Evolutionary conservation across 1,139 yeast genomes (phyloP).

Genomic region (Pichia cactophila): DNA sequence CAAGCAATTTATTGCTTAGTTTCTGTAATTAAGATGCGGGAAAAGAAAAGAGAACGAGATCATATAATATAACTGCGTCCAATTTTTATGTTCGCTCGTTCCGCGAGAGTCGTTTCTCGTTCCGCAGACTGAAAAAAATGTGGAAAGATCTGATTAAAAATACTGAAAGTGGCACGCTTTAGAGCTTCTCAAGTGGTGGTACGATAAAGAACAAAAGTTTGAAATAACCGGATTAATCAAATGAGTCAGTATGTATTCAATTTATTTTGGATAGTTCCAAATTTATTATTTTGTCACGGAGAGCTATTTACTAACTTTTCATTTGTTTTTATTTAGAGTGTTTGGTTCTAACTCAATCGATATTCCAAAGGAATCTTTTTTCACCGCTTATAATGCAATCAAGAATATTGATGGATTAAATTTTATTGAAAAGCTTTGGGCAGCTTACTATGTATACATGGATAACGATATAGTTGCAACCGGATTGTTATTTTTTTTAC

Average conservation of each 20-base stretch:
- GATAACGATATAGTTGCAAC: slow-evolving; percentile 76
- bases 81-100: not conserved
- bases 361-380: slow-evolving; percentile 18
- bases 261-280: not conserved
- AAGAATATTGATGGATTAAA: slow-evolving; percentile 29
- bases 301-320: slow-evolving; percentile 16
- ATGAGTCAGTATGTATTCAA: slow-evolving; percentile 14
- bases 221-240: not conserved
- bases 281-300: not conserved
- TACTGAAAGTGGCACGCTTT: not conserved
- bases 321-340: slow-evolving; percentile 16
- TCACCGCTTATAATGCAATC: slow-evolving; percentile 16
- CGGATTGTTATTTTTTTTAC: slow-evolving; percentile 63
- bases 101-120: slow-evolving; percentile 1
- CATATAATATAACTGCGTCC: no score
- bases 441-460: slow-evolving; percentile 66
- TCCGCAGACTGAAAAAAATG: not conserved
- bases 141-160: not conserved
- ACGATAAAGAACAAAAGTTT: not conserved
- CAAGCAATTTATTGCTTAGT: not conserved
- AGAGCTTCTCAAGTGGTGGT: not conserved
- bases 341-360: slow-evolving; percentile 19
- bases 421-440: slow-evolving; percentile 62
- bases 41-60: no score
- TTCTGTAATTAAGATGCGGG: no score